phyloP scores from a whole-genome alignment of 192 early-diverging fungal species.

The Coemansia sp. region DNA sequence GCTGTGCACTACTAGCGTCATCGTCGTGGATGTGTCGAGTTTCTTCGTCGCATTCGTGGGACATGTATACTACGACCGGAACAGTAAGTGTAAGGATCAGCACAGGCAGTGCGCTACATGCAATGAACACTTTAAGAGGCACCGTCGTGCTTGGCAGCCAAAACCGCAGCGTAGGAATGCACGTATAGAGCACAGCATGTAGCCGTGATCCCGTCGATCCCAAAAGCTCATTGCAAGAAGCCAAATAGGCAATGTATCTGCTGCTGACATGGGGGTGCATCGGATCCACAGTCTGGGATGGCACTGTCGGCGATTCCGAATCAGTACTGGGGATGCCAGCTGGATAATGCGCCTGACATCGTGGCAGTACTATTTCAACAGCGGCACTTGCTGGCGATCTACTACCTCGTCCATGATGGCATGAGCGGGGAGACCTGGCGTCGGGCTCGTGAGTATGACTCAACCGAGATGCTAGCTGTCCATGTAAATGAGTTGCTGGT shows the following conservation, averaged over 20 bases:
- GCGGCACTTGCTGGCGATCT: neutral
- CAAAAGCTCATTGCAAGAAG: constrained; percentile 2
- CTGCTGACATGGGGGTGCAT: neutral
- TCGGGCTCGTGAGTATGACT: neutral
- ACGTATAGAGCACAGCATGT: constrained; percentile 6
- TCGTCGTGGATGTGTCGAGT: neutral
- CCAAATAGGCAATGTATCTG: neutral
- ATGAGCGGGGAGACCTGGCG: neutral
- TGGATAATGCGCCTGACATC: neutral
- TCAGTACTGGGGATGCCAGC: neutral
- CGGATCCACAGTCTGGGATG: neutral
- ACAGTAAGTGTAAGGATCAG: constrained; percentile 46
- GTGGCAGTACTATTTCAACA: neutral
- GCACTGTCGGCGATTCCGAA: neutral
- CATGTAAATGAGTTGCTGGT: neutral
- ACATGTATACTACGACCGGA: constrained; percentile 21
- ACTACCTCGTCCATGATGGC: neutral
- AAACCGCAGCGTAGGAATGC: constrained; percentile 39
- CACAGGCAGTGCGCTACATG: constrained; percentile 40
- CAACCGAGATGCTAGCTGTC: neutral
- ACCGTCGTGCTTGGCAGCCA: constrained; percentile 29
- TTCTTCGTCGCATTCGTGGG: neutral
- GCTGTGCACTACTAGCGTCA: neutral
- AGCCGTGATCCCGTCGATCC: neutral
- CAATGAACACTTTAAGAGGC: constrained; percentile 33